A percentile compares a stretch with the other conserved stretches of the same genome.
Conservation (phyloP, 805 yeast species). For the Zygosaccharomyces kombuchaensis region DNA sequence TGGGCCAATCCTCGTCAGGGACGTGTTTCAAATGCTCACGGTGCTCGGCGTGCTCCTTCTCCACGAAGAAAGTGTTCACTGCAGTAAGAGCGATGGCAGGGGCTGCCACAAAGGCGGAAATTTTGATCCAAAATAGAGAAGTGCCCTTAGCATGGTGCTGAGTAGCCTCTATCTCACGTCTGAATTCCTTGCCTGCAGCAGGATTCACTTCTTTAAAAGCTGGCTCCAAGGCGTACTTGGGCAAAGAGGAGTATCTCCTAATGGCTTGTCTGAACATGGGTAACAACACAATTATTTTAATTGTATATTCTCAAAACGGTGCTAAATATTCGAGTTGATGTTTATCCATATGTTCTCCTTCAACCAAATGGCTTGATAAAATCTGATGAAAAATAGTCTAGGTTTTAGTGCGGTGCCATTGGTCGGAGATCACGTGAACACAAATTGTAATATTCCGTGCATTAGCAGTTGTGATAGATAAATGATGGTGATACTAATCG, state of each 20-base stretch:
- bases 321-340: background rate
- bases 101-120: constrained; percentile 71
- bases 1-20: constrained; percentile 90
- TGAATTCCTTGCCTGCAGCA: constrained; percentile 69
- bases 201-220: constrained; percentile 43
- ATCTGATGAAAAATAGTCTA: background rate
- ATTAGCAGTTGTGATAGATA: too few species aligned
- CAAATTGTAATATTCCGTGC: too few species aligned
- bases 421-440: constrained; percentile 13
- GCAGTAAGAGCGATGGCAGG: constrained; percentile 79
- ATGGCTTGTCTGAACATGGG: constrained; percentile 45
- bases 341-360: background rate
- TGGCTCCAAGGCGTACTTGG: constrained; percentile 43
- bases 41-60: constrained; percentile 87
- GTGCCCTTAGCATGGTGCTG: constrained; percentile 77
- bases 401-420: constrained; percentile 6
- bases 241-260: constrained; percentile 36
- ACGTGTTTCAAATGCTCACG: constrained; percentile 65
- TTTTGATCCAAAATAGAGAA: constrained; percentile 77
- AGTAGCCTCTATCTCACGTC: constrained; percentile 56
- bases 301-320: background rate
- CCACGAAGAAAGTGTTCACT: constrained; percentile 75
- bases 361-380: background rate
- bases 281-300: background rate
- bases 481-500: too few species aligned